Conservation (phyloP, 495 filamentous ascomycete species). For the Lophiotrema nucula region DNA sequence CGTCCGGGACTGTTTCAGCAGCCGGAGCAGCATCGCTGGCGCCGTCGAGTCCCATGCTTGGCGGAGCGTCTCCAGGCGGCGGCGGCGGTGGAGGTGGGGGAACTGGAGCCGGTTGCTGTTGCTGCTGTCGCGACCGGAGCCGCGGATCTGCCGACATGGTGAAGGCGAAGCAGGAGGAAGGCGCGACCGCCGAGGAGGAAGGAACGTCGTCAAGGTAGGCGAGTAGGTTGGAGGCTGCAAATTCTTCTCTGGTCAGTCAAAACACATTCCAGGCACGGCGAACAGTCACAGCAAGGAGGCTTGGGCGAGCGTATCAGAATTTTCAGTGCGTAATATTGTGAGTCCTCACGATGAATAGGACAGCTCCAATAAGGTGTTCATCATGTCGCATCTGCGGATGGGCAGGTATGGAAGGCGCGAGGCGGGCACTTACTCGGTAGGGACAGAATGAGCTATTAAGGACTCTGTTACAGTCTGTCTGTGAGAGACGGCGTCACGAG, state of each 20-base stretch:
- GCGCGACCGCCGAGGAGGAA: not conserved
- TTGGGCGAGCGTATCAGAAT: conserved; percentile 37
- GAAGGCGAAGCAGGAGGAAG: not conserved
- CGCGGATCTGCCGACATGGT: conserved; percentile 60
- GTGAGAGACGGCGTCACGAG: conserved; percentile 21
- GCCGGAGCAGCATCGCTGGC: conserved; percentile 50
- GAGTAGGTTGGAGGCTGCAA: not conserved
- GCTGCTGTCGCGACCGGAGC: conserved; percentile 41
- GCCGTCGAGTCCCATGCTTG: conserved; percentile 36
- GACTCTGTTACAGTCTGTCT: not conserved
- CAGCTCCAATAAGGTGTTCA: conserved; percentile 94
- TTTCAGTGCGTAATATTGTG: conserved; percentile 48
- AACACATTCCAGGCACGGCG: not conserved
- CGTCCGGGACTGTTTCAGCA: conserved; percentile 32
- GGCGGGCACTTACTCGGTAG: conserved; percentile 12
- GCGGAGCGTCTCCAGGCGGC: conserved; percentile 46
- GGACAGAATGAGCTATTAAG: not conserved
- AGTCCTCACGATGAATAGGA: conserved; percentile 64
- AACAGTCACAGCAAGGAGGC: conserved; percentile 1
- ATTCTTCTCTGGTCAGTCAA: conserved; percentile 25
- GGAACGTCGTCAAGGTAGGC: not conserved
- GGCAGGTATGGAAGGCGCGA: conserved; percentile 5
- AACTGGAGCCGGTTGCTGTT: conserved; percentile 40
- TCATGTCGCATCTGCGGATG: conserved; percentile 49
- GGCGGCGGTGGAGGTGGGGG: conserved; percentile 53